These are phyloP conservation scores for Thuja plicata DNA, from an alignment of 83 land plant genomes.

Conservation along the genomic window DNA sequence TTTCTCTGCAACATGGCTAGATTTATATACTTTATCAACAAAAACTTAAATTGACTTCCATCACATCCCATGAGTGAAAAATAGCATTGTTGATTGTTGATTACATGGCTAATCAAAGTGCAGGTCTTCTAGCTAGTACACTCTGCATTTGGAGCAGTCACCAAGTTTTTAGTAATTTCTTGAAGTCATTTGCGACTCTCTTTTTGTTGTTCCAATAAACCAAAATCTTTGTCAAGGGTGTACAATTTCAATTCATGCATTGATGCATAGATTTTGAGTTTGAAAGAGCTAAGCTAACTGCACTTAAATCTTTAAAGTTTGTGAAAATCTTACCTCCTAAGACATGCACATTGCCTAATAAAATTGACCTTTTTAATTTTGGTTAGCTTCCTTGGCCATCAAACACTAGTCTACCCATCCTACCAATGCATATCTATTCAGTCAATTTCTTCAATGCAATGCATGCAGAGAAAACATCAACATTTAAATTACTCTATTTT, in stretches of 20 bases:
- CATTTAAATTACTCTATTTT: no score
- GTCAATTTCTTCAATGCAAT: neutral
- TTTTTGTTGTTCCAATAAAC: neutral
- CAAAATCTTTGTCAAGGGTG: neutral
- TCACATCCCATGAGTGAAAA: no score
- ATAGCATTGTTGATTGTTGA: no score
- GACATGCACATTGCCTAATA: neutral
- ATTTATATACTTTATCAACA: no score
- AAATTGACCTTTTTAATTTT: neutral
- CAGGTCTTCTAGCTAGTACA: no score
- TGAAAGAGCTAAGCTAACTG: neutral
- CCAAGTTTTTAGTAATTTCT: no score
- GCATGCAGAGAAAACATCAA: no score
- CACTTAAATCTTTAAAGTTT: neutral
- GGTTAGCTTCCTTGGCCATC: constrained; percentile 1
- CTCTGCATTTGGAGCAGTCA: no score
- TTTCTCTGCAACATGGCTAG: no score
- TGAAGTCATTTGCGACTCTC: no score
- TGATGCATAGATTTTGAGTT: neutral
- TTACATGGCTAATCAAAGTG: no score
- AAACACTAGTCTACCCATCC: neutral
- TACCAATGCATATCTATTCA: neutral
- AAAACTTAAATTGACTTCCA: no score
- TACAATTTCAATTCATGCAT: neutral
- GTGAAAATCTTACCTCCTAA: neutral